Conservation (phyloP, 2,329 filamentous ascomycete genomes). For the Pseudogymnoascus sp. region DNA sequence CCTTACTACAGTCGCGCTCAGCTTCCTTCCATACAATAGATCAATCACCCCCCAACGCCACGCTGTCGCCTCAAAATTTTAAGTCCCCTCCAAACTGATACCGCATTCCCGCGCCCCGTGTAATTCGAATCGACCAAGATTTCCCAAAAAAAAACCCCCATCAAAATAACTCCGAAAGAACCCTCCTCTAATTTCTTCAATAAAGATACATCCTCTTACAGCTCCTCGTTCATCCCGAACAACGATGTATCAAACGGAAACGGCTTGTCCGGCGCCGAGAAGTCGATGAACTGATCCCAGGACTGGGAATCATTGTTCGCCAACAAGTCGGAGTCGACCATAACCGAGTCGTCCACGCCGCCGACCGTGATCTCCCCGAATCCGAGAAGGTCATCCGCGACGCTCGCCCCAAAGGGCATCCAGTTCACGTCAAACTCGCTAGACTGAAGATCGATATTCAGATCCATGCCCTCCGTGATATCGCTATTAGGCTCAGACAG, state of each 20-base stretch:
- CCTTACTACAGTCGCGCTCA: background rate
- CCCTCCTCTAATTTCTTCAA: slow-evolving; percentile 16
- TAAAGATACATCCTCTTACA: slow-evolving; percentile 11
- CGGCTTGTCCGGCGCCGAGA: slow-evolving; percentile 44
- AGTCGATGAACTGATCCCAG: slow-evolving; percentile 44
- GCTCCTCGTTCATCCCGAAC: slow-evolving; percentile 34
- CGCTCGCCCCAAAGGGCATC: slow-evolving; percentile 36
- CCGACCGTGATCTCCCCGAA: slow-evolving; percentile 32
- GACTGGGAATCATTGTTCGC: slow-evolving; percentile 24
- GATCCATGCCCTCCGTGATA: slow-evolving; percentile 46
- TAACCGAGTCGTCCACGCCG: slow-evolving; percentile 21
- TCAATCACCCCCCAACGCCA: slow-evolving; percentile 1
- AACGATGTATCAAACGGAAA: slow-evolving; percentile 44
- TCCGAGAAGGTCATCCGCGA: slow-evolving; percentile 38
- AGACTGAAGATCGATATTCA: slow-evolving; percentile 44
- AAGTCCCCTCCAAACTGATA: background rate
- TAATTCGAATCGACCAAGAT: slow-evolving; percentile 14
- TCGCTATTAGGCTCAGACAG: slow-evolving; percentile 56
- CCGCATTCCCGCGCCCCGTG: slow-evolving; percentile 7
- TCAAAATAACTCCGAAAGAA: slow-evolving; percentile 14
- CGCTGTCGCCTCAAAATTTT: background rate
- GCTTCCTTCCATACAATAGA: background rate
- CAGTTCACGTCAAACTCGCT: slow-evolving; percentile 32
- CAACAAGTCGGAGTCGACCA: slow-evolving; percentile 23
- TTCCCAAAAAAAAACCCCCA: slow-evolving; percentile 11